phyloP scores from a whole-genome alignment of 1,139 yeast species.

The Candida glucosophila region DNA sequence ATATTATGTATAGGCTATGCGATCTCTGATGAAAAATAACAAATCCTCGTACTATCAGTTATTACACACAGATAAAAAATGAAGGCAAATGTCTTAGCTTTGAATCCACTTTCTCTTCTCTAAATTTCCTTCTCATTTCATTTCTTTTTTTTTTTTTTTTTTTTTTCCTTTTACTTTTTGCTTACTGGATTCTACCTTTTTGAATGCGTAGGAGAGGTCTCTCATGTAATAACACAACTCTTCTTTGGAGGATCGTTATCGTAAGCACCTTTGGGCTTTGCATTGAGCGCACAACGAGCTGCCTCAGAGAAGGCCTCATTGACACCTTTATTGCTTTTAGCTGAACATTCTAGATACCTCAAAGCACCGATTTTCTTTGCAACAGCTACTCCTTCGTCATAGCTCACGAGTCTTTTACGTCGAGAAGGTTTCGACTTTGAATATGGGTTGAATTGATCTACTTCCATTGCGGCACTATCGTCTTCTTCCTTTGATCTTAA shows the following conservation, averaged over 20 bases:
- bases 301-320: slow-evolving; percentile 97
- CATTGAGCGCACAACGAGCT: slow-evolving; percentile 89
- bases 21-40: no score
- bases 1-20: no score
- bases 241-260: slow-evolving; percentile 39
- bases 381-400: slow-evolving; percentile 38
- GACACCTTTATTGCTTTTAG: slow-evolving; percentile 89
- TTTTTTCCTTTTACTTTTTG: no score
- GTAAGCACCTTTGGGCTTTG: slow-evolving; percentile 72
- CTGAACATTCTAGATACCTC: slow-evolving; percentile 86
- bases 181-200: no score
- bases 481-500: slow-evolving; percentile 47
- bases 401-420: slow-evolving; percentile 48
- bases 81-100: no score
- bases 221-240: slow-evolving; percentile 34
- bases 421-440: slow-evolving; percentile 19
- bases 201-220: no score
- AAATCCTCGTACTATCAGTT: no score
- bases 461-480: slow-evolving; percentile 25
- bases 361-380: slow-evolving; percentile 83
- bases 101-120: no score
- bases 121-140: no score
- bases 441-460: slow-evolving; percentile 30
- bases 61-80: no score
- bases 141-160: no score